Conservation (phyloP, 441 rosid genomes). For the Kokia cookei region DNA sequence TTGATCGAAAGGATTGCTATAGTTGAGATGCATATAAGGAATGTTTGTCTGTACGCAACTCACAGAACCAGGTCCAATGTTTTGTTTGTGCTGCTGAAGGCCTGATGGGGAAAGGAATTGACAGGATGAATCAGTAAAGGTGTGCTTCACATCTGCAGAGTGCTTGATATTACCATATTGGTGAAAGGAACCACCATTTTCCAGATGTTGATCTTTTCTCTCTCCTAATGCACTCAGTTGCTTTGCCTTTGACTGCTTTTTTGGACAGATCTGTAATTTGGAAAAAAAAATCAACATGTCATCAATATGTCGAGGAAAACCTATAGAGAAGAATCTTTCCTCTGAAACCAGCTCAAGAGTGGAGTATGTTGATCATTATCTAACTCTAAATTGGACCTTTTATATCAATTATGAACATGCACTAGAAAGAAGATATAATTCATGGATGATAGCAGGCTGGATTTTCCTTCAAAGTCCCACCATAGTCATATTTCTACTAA, state of each 20-base stretch:
- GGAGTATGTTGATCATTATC: not conserved
- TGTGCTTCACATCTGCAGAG: conserved; percentile 21
- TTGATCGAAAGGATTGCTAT: conserved; percentile 38
- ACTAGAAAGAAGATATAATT: not conserved
- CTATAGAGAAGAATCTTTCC: conserved; percentile 1
- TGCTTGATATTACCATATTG: conserved; percentile 31
- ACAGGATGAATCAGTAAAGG: conserved; percentile 18
- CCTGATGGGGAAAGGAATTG: conserved; percentile 26
- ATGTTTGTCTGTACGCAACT: conserved; percentile 20
- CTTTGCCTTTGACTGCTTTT: conserved; percentile 36
- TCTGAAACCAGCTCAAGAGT: not conserved
- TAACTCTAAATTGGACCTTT: not conserved
- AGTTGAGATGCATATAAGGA: conserved; percentile 22
- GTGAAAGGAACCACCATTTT: conserved; percentile 39
- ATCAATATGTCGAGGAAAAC: not conserved
- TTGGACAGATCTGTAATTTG: conserved; percentile 37
- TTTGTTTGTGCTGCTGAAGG: conserved; percentile 23
- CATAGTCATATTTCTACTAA: not conserved
- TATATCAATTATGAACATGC: not conserved
- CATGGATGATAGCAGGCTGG: not conserved
- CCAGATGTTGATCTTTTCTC: conserved; percentile 31
- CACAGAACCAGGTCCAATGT: conserved; percentile 22
- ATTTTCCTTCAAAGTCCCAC: not conserved
- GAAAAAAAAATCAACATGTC: conserved; percentile 5
- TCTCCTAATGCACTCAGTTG: conserved; percentile 33